These are phyloP conservation scores for Prosopis cineraria DNA, from an alignment of 306 rosid species.

Conservation along the genomic window DNA sequence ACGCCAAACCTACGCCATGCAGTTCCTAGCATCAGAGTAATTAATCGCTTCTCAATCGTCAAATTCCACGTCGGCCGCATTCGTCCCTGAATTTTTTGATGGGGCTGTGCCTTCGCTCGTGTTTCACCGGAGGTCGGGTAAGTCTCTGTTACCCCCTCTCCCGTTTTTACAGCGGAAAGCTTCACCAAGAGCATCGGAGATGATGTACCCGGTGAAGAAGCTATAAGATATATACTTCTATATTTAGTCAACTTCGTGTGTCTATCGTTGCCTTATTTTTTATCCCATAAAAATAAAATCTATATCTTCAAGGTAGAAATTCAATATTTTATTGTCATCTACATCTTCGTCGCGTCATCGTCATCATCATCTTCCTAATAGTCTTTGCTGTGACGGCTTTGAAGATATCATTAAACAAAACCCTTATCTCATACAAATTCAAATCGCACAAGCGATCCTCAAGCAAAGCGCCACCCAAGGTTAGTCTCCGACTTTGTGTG, in stretches of 20 bases:
- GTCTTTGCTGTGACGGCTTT: neutral
- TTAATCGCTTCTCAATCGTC: neutral
- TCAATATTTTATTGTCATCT: neutral
- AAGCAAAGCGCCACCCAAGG: slow-evolving; percentile 17
- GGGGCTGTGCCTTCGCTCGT: neutral
- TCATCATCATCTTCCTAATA: neutral
- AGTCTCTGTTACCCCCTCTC: neutral
- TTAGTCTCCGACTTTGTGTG: slow-evolving; percentile 17
- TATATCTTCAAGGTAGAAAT: neutral
- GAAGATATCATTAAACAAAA: neutral
- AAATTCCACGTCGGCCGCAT: neutral
- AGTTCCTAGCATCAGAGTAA: neutral
- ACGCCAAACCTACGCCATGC: neutral
- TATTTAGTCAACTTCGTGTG: slow-evolving; percentile 1
- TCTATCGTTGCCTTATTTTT: neutral
- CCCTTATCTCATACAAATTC: neutral
- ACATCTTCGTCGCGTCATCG: neutral
- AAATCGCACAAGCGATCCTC: neutral
- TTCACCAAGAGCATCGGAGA: neutral
- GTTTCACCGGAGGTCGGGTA: neutral
- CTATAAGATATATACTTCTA: neutral
- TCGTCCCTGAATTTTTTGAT: neutral
- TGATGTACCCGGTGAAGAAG: neutral
- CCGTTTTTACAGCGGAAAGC: neutral
- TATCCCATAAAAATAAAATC: neutral